Evolutionary conservation across 805 yeast species (phyloP), one percentile per base, ranked within the genome.

Genomic region (Myxozyma neglecta): DNA sequence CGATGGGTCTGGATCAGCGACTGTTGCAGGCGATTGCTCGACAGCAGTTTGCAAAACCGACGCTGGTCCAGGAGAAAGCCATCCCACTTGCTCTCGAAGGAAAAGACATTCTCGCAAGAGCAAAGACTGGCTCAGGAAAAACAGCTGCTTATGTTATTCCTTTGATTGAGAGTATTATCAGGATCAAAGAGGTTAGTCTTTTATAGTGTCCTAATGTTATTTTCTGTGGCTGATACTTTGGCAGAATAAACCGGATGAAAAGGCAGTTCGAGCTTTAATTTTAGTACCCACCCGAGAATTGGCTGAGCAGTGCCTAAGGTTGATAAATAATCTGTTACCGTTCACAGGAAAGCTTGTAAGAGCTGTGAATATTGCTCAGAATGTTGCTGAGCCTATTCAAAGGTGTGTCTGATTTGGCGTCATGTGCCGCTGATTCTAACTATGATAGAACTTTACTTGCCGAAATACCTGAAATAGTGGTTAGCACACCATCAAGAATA

Each of bases 121-220:
- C 98, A 6, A 85, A 90, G 32, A 93, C 99, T 0, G 99, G 99
- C 3, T 88, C 97, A 8, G 98, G 98, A 67, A 93, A 93, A 75
- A 93, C 98, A 0, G 89, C 90, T 10, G 96, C 97, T 1, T 93
- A 93, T 72, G 76, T 87, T 65, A 82, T 93, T 53, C 99, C 99
- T 6, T 86, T 94, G 16, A 74, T 94, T 45, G 96, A 94, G 73
- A 81, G 85, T 45, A 82, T 94, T 45, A 77, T 93, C 61, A 76
- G 79, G 14, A 20, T 47, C 16, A 51, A 57, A 53, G 57, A 60
- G 57, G 67, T 61, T 37, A 1, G 65, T 24, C 20, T 8, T n/a
- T 34, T 29, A 13, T 1, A 2, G 29, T 13, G 29, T 10, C 8
- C 10, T 10, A n/a, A 14, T 6, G 8, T 29, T 7, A 16, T 9